A percentile compares a stretch with the other conserved stretches of the same genome.
phyloP scores from a whole-genome alignment of 768 basidiomycete genomes.

The Cyclocybe aegerita region DNA sequence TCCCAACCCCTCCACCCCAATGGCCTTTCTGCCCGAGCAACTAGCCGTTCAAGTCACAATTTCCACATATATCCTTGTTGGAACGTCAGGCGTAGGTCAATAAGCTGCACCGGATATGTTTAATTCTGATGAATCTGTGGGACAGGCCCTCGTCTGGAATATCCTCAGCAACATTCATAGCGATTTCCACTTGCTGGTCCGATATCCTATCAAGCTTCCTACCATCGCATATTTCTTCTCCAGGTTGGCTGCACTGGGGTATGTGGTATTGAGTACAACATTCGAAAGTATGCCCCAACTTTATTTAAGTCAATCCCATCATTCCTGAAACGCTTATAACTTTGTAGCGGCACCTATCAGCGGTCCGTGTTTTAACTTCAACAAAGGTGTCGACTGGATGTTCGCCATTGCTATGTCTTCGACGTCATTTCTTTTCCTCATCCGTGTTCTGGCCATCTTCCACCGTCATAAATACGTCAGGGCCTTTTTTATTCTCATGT shows the following conservation, averaged over 20 bases:
- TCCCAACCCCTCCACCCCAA: slow-evolving; percentile 8
- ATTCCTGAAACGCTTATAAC: neutral
- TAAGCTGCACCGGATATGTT: neutral
- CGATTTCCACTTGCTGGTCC: slow-evolving; percentile 20
- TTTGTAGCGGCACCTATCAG: slow-evolving; percentile 14
- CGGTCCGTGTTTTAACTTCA: slow-evolving; percentile 6
- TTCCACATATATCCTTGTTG: slow-evolving; percentile 2
- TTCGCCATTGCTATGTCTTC: slow-evolving; percentile 14
- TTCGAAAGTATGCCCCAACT: slow-evolving; percentile 4
- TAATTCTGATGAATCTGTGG: neutral
- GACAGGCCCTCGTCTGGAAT: slow-evolving; percentile 27
- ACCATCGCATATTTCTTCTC: slow-evolving; percentile 25
- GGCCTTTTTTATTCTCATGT: slow-evolving; percentile 24
- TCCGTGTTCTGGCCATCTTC: slow-evolving; percentile 23
- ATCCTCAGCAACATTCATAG: slow-evolving; percentile 19
- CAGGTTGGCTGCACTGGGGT: slow-evolving; percentile 14
- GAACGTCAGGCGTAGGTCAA: slow-evolving; percentile 3
- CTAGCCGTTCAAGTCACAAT: slow-evolving; percentile 3
- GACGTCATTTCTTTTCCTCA: slow-evolving; percentile 24
- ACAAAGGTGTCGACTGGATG: slow-evolving; percentile 9
- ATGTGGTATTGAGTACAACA: slow-evolving; percentile 1
- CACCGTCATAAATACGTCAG: slow-evolving; percentile 13
- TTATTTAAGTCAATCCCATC: neutral
- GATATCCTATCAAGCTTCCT: slow-evolving; percentile 13
- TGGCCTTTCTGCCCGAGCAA: slow-evolving; percentile 8